Percentiles rank a stretch among this genome's conserved stretches.
Evolutionary conservation across 306 rosid genomes (phyloP).

Genomic region (Malus sieversii): DNA sequence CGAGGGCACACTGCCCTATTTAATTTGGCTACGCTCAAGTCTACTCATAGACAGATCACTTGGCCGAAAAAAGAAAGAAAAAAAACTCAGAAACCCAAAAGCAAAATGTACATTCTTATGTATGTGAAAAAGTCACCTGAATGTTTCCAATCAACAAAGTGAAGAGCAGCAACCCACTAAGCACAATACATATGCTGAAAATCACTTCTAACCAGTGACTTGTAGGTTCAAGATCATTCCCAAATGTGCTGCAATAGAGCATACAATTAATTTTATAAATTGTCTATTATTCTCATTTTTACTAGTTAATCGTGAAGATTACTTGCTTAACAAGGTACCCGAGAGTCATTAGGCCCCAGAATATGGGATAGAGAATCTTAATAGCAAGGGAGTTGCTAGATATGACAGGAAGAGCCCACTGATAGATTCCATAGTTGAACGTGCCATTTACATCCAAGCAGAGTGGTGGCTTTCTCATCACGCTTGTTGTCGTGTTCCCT

Average conservation of each 20-base stretch:
- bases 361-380: conserved; percentile 93
- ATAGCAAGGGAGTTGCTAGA: conserved; percentile 83
- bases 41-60: not conserved
- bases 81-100: not conserved
- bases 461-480: conserved; percentile 53
- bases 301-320: not conserved
- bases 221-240: conserved; percentile 97
- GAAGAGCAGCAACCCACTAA: conserved; percentile 84
- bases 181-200: conserved; percentile 77
- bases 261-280: not conserved
- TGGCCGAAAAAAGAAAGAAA: not conserved
- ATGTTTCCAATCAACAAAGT: conserved; percentile 95
- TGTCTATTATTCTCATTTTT: not conserved
- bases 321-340: conserved; percentile 39
- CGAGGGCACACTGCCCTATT: not conserved
- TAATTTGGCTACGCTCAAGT: not conserved
- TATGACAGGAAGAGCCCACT: conserved; percentile 97
- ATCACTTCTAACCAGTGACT: conserved; percentile 94
- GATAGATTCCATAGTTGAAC: conserved; percentile 79
- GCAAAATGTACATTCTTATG: not conserved
- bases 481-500: conserved; percentile 34
- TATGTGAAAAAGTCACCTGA: conserved; percentile 45
- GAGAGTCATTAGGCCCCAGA: conserved; percentile 98
- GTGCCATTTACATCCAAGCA: conserved; percentile 78
- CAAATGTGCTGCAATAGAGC: conserved; percentile 69